These are phyloP conservation scores for Penicillium sp. DNA, from an alignment of 2,329 filamentous ascomycete genomes.

Conservation along the genomic window DNA sequence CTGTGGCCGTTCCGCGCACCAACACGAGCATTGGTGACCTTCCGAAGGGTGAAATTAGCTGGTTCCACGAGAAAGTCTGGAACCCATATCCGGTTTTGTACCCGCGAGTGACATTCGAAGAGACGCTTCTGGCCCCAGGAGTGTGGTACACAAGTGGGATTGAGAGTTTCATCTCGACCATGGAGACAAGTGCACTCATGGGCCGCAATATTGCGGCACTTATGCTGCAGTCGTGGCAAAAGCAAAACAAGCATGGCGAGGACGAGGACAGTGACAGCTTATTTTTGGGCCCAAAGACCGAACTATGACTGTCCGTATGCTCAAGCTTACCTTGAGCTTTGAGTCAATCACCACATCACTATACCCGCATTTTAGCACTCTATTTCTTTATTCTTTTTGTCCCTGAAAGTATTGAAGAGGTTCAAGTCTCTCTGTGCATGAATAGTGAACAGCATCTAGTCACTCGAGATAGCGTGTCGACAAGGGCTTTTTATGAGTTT, in stretches of 20 bases:
- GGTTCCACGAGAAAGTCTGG: conserved; percentile 79
- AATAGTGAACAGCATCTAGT: too few species aligned
- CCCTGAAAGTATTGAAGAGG: too few species aligned
- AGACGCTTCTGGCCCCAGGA: conserved; percentile 63
- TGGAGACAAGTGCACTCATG: conserved; percentile 95
- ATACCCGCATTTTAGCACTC: too few species aligned
- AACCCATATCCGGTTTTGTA: conserved; percentile 82
- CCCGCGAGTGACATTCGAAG: conserved; percentile 87
- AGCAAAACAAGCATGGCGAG: conserved; percentile 11
- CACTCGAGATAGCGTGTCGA: too few species aligned
- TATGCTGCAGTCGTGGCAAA: conserved; percentile 59
- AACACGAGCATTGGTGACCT: conserved; percentile 40
- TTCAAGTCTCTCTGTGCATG: too few species aligned
- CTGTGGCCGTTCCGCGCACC: neutral
- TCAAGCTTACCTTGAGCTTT: neutral
- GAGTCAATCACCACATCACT: neutral
- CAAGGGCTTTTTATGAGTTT: too few species aligned
- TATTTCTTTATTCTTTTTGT: too few species aligned
- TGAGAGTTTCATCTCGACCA: conserved; percentile 92
- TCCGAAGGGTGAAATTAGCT: conserved; percentile 61
- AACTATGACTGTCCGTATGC: conserved; percentile 10
- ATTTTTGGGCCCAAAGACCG: conserved; percentile 8
- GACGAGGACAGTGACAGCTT: neutral
- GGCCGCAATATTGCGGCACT: conserved; percentile 66
- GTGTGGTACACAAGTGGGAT: conserved; percentile 69